Base-by-base conservation (phyloP, 371 early-diverging fungal genomes). In the Circinella minor region DNA sequence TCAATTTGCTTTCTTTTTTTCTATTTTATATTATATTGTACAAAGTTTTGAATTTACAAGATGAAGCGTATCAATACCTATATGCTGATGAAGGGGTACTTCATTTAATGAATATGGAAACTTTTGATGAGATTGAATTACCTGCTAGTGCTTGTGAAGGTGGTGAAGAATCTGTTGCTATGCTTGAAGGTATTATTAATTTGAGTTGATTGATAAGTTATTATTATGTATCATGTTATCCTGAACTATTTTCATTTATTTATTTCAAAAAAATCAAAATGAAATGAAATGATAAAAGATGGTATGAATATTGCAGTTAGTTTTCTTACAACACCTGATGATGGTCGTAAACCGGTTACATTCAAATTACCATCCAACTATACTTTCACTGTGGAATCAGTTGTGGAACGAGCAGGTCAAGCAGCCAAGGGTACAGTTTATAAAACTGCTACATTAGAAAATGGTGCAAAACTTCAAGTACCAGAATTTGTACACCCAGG, bases 401-500 rank as follows among this genome's bases (percentile, higher is more conserved):
- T 81, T 0, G 67, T 78, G 0, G 77, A 84, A 39, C 79, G 82
- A 7, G 87, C 88, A 0, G 84, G 89, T 6, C 90, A 91, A 63
- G 93, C 91, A 17, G 84, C 84, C 38, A 92, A 90, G 71, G 93
- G 93, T 20, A 88, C 92, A 5, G 86, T 87, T 1, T 93, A 83
- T 74, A 89, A 91, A 74, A 81, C 88, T 0, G 96, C 94, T 4
- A 83, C 78, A 5, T 80, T 94, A 17, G 87, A 89, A n/a, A 91
- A 89, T 65, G 94, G 92, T 11, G 88, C 88, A 20, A 85, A 74
- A 61, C 81, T 95, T 36, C 84, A 81, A 71, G 93, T 95, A 9
- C 96, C 95, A 11, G 92, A 93, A 70, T 95, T 94, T 86, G 88
- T 95, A 36, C 81, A 90, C 69, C 79, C 81, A 27, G 95, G 95